Conservation (phyloP, 2,329 filamentous ascomycete genomes). For the Aspergillus proliferans region DNA sequence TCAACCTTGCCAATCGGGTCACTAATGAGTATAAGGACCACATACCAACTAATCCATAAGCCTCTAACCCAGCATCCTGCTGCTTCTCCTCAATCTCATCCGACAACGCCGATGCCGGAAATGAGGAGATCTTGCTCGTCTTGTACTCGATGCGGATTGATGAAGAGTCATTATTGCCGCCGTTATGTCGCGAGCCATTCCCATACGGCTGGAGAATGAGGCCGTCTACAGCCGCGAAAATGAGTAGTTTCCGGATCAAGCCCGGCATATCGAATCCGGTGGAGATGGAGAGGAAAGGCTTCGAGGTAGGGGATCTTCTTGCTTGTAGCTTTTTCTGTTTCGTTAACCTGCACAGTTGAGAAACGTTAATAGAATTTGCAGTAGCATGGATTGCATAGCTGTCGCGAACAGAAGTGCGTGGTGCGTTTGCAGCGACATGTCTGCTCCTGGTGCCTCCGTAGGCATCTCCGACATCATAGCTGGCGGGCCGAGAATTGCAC, state of each 20-base stretch:
- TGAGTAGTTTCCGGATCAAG: slow-evolving; percentile 70
- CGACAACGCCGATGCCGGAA: slow-evolving; percentile 28
- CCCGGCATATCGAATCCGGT: slow-evolving; percentile 56
- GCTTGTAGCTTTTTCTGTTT: background rate
- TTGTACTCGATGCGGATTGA: slow-evolving; percentile 67
- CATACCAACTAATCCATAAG: slow-evolving; percentile 54
- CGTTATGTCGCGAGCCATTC: slow-evolving; percentile 40
- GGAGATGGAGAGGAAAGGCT: slow-evolving; percentile 2
- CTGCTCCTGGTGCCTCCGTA: background rate
- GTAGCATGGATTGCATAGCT: background rate
- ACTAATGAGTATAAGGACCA: background rate
- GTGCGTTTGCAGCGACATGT: background rate
- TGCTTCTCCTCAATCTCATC: slow-evolving; percentile 19
- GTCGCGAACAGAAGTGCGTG: background rate
- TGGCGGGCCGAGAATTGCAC: background rate
- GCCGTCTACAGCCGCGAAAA: slow-evolving; percentile 76
- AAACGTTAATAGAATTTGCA: background rate
- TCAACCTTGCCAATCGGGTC: background rate
- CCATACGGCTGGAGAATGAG: slow-evolving; percentile 70
- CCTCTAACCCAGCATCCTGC: slow-evolving; percentile 39
- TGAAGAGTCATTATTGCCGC: slow-evolving; percentile 45
- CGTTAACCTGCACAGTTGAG: background rate
- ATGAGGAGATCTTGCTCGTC: slow-evolving; percentile 47
- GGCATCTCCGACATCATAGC: slow-evolving; percentile 1
- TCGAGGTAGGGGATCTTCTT: background rate